phyloP scores from a whole-genome alignment of 2,329 filamentous ascomycete species.

The Aspergillus sp. region DNA sequence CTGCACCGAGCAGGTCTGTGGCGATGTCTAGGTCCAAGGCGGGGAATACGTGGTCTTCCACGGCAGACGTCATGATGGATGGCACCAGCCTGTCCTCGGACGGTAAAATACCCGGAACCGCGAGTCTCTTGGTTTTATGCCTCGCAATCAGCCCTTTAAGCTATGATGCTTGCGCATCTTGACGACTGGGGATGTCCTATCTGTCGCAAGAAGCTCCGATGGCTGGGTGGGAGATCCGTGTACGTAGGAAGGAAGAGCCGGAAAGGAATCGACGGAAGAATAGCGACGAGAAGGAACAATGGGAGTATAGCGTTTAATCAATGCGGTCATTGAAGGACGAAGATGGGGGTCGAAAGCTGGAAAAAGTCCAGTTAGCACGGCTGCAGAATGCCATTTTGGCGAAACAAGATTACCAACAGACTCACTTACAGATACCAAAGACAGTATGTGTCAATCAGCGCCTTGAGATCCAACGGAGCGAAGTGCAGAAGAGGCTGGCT shows the following conservation, averaged over 20 bases:
- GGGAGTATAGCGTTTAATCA: neutral
- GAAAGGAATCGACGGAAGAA: neutral
- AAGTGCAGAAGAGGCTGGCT: neutral
- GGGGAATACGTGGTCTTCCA: slow-evolving; percentile 18
- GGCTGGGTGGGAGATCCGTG: neutral
- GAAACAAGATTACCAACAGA: neutral
- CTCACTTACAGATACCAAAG: neutral
- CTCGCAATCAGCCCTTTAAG: slow-evolving; percentile 11
- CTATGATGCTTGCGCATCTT: slow-evolving; percentile 9
- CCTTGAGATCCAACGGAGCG: neutral
- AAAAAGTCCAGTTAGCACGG: neutral
- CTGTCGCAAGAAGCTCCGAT: neutral
- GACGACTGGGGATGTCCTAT: slow-evolving; percentile 4
- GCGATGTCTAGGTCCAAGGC: slow-evolving; percentile 22
- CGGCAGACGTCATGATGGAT: slow-evolving; percentile 17
- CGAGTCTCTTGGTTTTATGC: slow-evolving; percentile 1
- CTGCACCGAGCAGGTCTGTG: slow-evolving; percentile 14
- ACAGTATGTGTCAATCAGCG: neutral
- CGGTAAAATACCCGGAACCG: neutral
- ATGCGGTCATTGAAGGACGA: neutral
- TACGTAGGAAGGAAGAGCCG: neutral
- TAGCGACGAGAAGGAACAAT: neutral
- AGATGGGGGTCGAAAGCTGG: too few species aligned
- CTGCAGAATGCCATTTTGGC: neutral
- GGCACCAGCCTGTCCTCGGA: neutral